phyloP scores from a whole-genome alignment of 1,139 yeast species.

The Scheffersomyces titani region DNA sequence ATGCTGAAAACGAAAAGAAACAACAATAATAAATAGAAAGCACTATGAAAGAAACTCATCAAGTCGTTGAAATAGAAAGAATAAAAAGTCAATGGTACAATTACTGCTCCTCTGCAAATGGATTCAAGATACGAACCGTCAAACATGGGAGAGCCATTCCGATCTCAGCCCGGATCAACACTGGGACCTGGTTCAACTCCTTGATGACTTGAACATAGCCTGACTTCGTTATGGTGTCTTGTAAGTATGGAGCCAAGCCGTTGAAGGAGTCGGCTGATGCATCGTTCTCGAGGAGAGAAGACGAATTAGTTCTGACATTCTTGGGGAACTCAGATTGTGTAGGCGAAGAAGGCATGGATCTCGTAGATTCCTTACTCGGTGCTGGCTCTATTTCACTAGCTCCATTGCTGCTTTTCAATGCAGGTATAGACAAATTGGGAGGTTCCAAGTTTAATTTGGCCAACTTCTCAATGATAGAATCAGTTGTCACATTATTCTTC shows the following conservation, averaged over 20 bases:
- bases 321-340: conserved; percentile 25
- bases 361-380: conserved; percentile 12
- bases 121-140: conserved; percentile 91
- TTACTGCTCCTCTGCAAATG: conserved; percentile 48
- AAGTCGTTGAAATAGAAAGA: not conserved
- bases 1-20: conserved; percentile 1
- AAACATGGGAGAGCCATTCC: conserved; percentile 96
- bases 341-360: conserved; percentile 32
- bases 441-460: conserved; percentile 50
- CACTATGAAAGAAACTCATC: not conserved
- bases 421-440: conserved; percentile 53
- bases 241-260: conserved; percentile 58
- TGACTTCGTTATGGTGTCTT: conserved; percentile 55
- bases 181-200: conserved; percentile 78
- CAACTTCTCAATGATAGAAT: conserved; percentile 49
- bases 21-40: not conserved
- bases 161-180: conserved; percentile 84
- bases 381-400: conserved; percentile 4
- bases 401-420: conserved; percentile 7
- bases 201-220: conserved; percentile 73
- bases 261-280: conserved; percentile 21
- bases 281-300: conserved; percentile 19
- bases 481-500: conserved; percentile 33
- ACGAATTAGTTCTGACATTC: conserved; percentile 26
- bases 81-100: not conserved